Evolutionary conservation across 768 basidiomycete species (phyloP), one percentile per base, ranked within the genome.

Genomic region (Trametes cinnabarina): DNA sequence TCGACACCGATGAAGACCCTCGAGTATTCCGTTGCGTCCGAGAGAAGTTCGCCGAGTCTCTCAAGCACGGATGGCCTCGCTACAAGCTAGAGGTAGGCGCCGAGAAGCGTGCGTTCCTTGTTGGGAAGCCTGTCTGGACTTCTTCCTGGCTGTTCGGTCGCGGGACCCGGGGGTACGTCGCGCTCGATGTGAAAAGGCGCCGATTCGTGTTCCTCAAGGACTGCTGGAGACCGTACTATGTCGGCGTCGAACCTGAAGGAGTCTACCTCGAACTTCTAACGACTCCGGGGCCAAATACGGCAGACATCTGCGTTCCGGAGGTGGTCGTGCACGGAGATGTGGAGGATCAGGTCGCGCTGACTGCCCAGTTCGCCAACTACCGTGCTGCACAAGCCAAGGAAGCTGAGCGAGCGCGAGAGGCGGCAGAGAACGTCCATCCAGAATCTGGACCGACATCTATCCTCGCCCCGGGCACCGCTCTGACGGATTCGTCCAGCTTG

Each of bases 181-280:
- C 30, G 30, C 30, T 32, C 30, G 30, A 32, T 12, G 30, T 32
- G 7, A 32, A 32, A 12, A 32, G 12, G 30, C 30, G 30, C 30
- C 15, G 40, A 2, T 44, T 25, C 41, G 20, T 26, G 3, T 53
- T 41, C 41, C 28, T 59, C 20, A 59, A 59, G 40, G 58, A 59
- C 22, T 20, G 46, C 26, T 59, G 58, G 58, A 44, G 58, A 0
- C 37, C 20, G 7, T 9, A 22, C 28, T 42, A 53, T 30, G 51
- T 48, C 20, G 20, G 32, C n/a, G 22, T 47, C 14, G 28, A 40
- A 17, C 19, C n/a, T 2, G 58, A 59, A 26, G 58, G 58, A 4
- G 25, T 22, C 15, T 30, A 23, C 11, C n/a, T 34, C 12, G 37
- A 32, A 0, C 47, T 59, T 1, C 28, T 4, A 1, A 32, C 41